Base-by-base conservation (phyloP, 768 basidiomycete species). In the Lentinula sp. region DNA sequence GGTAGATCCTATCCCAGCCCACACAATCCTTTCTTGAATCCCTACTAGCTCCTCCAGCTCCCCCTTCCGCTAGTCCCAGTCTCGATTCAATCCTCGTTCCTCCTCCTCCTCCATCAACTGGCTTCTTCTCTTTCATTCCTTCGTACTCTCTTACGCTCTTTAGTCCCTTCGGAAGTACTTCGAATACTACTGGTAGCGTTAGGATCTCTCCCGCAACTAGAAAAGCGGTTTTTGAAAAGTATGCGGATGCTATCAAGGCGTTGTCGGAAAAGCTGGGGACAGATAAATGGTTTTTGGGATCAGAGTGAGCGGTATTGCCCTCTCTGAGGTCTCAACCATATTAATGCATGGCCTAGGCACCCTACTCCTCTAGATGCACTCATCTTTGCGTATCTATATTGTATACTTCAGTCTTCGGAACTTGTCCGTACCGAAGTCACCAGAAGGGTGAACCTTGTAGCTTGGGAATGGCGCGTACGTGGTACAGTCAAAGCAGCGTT, bases 341-440 rank as follows among this genome's bases (percentile, higher is more conserved):
- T 37, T 56, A 18, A 56, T 28, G 6, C 2, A 36, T 13, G 12
- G 28, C 28, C 37, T 35, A 94, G 91, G 53, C 76, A 78, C 28
- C 88, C 92, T 20, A 94, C 92, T 1, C 81, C 87, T 0, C 83
- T 94, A 13, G 92, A 94, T 68, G 91, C 92, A 2, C 82, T 93
- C 48, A 76, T 83, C 6, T 94, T 93, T 68, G 91, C 92, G 1
- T 94, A 94, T 66, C 76, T 94, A 12, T 86, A 92, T 70, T 78
- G 76, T 58, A 79, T 91, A 23, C 73, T 90, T 6, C 74, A 84
- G 52, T 75, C 78, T 23, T 43, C 59, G 20, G 73, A 77, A 42
- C 59, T 64, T 20, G 73, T 85, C 20, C 81, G 88, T 37, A 79
- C 84, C 41, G 87, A 90, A 67, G 85, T 92, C 33, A 80, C 84